phyloP scores from a whole-genome alignment of 139 green algal species.

The Nannochloris sp. region DNA sequence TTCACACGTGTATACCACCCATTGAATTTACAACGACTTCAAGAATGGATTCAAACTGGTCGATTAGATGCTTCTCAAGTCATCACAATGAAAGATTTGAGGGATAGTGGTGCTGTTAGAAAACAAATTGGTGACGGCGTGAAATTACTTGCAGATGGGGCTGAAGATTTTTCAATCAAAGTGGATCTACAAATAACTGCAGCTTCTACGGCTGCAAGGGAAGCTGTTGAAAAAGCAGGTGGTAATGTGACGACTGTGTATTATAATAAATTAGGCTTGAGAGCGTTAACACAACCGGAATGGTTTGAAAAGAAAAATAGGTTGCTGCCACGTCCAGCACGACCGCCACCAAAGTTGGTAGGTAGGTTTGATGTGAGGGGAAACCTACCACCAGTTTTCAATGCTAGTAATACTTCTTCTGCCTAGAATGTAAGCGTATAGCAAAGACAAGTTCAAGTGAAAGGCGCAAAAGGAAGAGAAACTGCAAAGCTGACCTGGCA shows the following conservation, averaged over 20 bases:
- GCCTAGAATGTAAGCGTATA: no score
- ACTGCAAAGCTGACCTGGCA: no score
- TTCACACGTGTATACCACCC: slow-evolving; percentile 26
- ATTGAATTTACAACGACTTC: slow-evolving; percentile 59
- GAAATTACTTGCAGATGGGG: slow-evolving; percentile 67
- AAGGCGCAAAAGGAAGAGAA: no score
- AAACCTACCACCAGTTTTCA: slow-evolving; percentile 27
- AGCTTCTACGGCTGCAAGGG: slow-evolving; percentile 35
- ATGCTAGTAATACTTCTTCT: no score
- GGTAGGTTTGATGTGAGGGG: slow-evolving; percentile 51
- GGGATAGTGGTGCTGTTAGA: slow-evolving; percentile 52
- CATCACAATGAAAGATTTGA: slow-evolving; percentile 88
- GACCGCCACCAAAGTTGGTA: slow-evolving; percentile 55
- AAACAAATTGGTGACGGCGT: slow-evolving; percentile 71
- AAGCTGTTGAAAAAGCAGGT: slow-evolving; percentile 57
- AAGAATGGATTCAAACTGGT: slow-evolving; percentile 51
- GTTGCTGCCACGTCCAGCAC: slow-evolving; percentile 61
- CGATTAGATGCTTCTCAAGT: slow-evolving; percentile 52
- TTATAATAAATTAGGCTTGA: slow-evolving; percentile 84
- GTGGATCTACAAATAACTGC: slow-evolving; percentile 71
- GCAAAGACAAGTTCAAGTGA: no score
- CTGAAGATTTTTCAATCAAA: slow-evolving; percentile 22
- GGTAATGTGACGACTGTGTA: slow-evolving; percentile 83
- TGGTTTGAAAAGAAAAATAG: slow-evolving; percentile 62
- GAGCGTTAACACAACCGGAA: slow-evolving; percentile 68